Evolutionary conservation across 192 early-diverging fungal genomes (phyloP), one percentile per base, ranked within the genome.

Genomic region (Fimicolochytrium jonesii): DNA sequence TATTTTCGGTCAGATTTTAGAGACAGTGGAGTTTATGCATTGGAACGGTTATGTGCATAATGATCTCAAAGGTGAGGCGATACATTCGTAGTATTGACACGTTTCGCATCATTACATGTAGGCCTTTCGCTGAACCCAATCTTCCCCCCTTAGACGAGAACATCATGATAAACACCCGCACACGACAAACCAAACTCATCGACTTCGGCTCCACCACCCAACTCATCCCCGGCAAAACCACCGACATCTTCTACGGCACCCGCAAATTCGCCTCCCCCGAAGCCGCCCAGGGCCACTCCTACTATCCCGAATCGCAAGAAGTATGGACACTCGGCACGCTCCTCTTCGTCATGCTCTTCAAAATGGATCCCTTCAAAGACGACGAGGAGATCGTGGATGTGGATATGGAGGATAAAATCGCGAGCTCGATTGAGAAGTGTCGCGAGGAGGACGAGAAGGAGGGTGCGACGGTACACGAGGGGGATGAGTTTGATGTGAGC

Each of bases 251-350:
- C 60, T 83, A 76, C 64, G 81, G 81, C 30, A 83, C 81, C 1
- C 74, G 74, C 46, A 83, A 83, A 62, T 83, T 83, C 67, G 70
- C 77, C 6, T 67, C 75, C n/a, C 81, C 81, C 0, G 77, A 83
- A 72, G 77, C 77, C 4, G 31, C 76, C 26, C 53, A 31, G 2
- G 67, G 74, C 3, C 52, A 75, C 9, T 28, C 61, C 18, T 80
- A 83, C 47, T 36, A 62, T 31, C 73, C 70, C 6, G 75, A 70
- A 35, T 41, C 67, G 15, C 81, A 83, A 56, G 81, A 83, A 62
- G 71, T 80, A 1, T 83, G 81, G 81, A 70, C 75, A 10, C 71
- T 83, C 15, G 81, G 81, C 11, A 80, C 77, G 10, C 73, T 83
- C 9, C 67, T 83, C 33, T 83, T 75, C 57, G 73, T 83, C 10